Percentiles rank a stretch among this genome's conserved stretches.
Conservation (phyloP, 495 filamentous ascomycete species). For the Cercophora sp. region DNA sequence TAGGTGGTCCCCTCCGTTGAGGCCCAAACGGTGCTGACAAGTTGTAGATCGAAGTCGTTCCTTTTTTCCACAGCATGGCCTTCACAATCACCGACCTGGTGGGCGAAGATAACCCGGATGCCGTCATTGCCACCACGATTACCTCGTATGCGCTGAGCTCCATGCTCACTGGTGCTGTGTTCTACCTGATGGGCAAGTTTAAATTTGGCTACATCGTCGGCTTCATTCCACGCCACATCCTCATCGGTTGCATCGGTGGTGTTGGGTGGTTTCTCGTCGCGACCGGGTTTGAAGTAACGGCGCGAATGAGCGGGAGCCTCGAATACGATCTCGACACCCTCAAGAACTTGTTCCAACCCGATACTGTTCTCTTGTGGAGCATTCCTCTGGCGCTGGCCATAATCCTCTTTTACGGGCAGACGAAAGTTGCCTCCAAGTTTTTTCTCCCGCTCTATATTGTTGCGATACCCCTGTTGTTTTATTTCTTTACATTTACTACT, state of each 20-base stretch:
- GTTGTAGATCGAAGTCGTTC: conserved; percentile 83
- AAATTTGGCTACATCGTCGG: conserved; percentile 86
- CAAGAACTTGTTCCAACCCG: conserved; percentile 60
- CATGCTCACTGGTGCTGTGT: conserved; percentile 82
- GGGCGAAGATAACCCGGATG: conserved; percentile 73
- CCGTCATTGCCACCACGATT: conserved; percentile 88
- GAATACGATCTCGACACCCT: conserved; percentile 74
- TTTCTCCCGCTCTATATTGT: conserved; percentile 87
- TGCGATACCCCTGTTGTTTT: conserved; percentile 73
- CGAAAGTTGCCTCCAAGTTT: conserved; percentile 70
- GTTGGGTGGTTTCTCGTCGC: conserved; percentile 94
- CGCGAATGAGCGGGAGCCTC: conserved; percentile 76
- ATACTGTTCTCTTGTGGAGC: conserved; percentile 78
- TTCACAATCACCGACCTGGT: conserved; percentile 76
- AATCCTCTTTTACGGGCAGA: conserved; percentile 69
- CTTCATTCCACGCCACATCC: conserved; percentile 92
- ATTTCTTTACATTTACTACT: conserved; percentile 67
- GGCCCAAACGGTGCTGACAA: conserved; percentile 19
- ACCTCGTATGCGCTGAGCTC: conserved; percentile 88
- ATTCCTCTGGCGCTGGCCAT: conserved; percentile 74
- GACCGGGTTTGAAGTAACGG: conserved; percentile 93
- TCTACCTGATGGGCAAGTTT: conserved; percentile 83
- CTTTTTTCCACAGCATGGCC: conserved; percentile 97
- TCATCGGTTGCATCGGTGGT: conserved; percentile 96
- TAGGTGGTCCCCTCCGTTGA: conserved; percentile 28